Evolutionary conservation across 345 rosid species (phyloP), one percentile per base, ranked within the genome.

Genomic region (sweet orange (Citrus sinensis)): DNA sequence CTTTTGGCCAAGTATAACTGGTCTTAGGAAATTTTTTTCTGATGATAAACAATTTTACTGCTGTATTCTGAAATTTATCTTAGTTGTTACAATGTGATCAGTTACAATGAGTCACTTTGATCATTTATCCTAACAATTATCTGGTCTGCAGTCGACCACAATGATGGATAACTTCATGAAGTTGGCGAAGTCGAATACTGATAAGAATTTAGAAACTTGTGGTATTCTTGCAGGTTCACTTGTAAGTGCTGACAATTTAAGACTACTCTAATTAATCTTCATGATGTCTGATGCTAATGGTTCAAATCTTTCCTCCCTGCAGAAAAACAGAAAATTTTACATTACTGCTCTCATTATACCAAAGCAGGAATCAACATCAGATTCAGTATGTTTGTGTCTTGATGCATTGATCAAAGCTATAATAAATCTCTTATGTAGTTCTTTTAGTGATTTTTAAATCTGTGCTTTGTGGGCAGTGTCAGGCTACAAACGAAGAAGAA

Each of bases 211-310:
- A 82, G 99, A 96, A 89, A 96, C 98, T 55, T 96, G 99, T 86
- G 99, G 99, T 67, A 87, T 96, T 71, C 97, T 96, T 76, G 98
- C 97, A 65, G 99, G 99, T 78, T 87, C 93, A 70, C 97, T 96
- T 70, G 99, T 96, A 85, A 88, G 99, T 88, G 54, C 46, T 56
- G 42, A 79, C 69, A 73, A 68, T 77, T 58, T 35, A 32, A 73
- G 78, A 75, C 30, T 73, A 37, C 34, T 54, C 22, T 20, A 3
- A 20, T 34, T 73, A 22, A 78, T 70, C 13, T 69, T 30, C 40
- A 42, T 24, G 40, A 32, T 78, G 39, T 80, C 34, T 59, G 58
- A 60, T 73, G 66, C 78, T 78, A 80, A 82, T 67, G 72, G 32
- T 74, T 69, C 75, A 72, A 83, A 66, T 73, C 65, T 73, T 58